Evolutionary conservation across 495 filamentous ascomycete genomes (phyloP), one percentile per base, ranked within the genome.

Genomic region (Haplographium delicatum): DNA sequence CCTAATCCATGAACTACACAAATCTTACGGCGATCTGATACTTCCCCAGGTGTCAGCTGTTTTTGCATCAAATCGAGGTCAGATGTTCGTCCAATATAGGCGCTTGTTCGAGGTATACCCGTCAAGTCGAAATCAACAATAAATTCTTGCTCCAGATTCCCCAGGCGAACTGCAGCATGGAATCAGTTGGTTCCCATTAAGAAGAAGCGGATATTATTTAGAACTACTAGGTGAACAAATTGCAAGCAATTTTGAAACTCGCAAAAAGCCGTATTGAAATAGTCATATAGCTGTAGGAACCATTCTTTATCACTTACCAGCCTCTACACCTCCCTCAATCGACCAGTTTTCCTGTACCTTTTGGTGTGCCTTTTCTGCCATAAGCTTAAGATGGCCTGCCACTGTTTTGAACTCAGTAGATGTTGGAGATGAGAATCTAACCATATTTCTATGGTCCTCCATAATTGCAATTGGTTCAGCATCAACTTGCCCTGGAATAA

Each of bases 401-500:
- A 57, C 37, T 15, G 13, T 57, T 35, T 50, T 56, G 37, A 63
- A 71, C 16, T 52, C 51, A 48, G 68, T 56, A 19, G 51, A 44
- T 24, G 47, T 35, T 5, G 33, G 47, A 7, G 47, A 47, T 19
- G 47, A 8, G 47, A 68, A 72, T 51, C 63, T 68, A 30, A 65
- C 61, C 62, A 72, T 71, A 15, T 63, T 51, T 8, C 27, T 62
- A 55, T 72, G 69, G 38, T 71, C 47, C 34, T 53, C 55, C 27
- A 59, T 60, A 48, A 72, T 71, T 10, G 51, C 49, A 47, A 69
- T 66, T 44, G 53, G 50, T 44, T 70, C 61, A 8, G 65, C 61
- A 53, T 66, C 60, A 22, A 56, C 53, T 19, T 54, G 53, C 25
- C 65, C 62, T 40, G 61, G 64, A 35, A 70, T 52, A 25, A 66